Conservation (phyloP, 176 grass and related monocot species). For the Carex kokanica region DNA sequence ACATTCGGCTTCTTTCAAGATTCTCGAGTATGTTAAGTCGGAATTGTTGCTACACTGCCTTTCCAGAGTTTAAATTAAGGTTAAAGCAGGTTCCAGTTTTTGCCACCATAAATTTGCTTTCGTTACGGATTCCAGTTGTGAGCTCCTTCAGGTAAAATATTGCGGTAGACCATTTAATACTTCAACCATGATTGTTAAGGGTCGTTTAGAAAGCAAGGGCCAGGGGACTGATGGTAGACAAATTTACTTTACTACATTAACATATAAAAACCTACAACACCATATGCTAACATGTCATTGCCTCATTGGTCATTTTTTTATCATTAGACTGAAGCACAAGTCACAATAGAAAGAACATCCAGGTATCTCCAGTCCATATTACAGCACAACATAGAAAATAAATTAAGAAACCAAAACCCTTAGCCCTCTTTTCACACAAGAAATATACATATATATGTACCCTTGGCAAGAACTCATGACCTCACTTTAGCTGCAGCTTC, state of each 20-base stretch:
- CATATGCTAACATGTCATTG: not conserved
- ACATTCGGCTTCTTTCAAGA: not conserved
- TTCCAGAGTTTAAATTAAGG: not conserved
- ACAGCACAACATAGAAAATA: not conserved
- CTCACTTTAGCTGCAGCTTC: slow-evolving; percentile 60
- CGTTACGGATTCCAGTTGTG: not conserved
- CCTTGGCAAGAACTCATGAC: slow-evolving; percentile 23
- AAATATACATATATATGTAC: not conserved
- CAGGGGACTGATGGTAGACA: not conserved
- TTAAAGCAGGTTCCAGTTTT: not conserved
- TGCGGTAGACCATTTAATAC: not conserved
- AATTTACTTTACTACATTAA: not conserved
- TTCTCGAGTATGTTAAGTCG: not conserved
- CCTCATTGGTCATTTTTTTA: not conserved
- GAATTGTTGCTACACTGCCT: not conserved
- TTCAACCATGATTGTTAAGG: not conserved
- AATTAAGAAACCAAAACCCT: not conserved
- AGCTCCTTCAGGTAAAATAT: not conserved
- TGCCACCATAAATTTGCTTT: not conserved
- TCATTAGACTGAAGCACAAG: not conserved
- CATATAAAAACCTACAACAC: no score
- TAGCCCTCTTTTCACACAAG: not conserved
- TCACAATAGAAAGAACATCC: not conserved
- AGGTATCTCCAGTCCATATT: not conserved
- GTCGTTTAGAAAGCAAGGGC: not conserved